Evolutionary conservation across 2,329 filamentous ascomycete genomes (phyloP).

Genomic region (Massarina eburnea): DNA sequence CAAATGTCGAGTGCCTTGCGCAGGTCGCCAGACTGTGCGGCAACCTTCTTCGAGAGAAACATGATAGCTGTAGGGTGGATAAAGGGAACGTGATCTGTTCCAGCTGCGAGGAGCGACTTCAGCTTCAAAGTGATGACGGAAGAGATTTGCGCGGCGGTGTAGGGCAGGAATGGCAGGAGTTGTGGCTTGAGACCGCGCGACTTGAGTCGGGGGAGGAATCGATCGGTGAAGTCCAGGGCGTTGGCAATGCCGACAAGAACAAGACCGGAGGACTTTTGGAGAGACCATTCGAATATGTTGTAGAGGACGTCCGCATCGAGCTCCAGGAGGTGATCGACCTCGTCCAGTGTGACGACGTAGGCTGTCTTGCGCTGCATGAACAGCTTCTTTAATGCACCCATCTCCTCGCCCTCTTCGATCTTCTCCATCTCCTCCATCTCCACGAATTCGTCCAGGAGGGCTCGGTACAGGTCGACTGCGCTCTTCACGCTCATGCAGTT

Average conservation of each 20-base stretch:
- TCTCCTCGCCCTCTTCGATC: slow-evolving; percentile 66
- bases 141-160: slow-evolving; percentile 84
- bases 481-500: slow-evolving; percentile 98
- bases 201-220: slow-evolving; percentile 91
- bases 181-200: slow-evolving; percentile 87
- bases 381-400: slow-evolving; percentile 67
- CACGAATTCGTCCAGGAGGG: slow-evolving; percentile 70
- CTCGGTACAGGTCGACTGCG: slow-evolving; percentile 80
- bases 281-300: slow-evolving; percentile 93
- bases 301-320: slow-evolving; percentile 88
- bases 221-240: slow-evolving; percentile 90
- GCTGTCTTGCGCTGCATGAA: slow-evolving; percentile 65
- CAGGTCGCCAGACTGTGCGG: slow-evolving; percentile 89
- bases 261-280: slow-evolving; percentile 77
- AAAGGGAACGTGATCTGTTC: slow-evolving; percentile 72
- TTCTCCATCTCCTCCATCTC: slow-evolving; percentile 62
- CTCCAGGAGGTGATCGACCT: slow-evolving; percentile 91
- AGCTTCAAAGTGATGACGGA: slow-evolving; percentile 83
- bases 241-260: slow-evolving; percentile 93
- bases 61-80: slow-evolving; percentile 92
- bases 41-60: slow-evolving; percentile 91
- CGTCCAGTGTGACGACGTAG: slow-evolving; percentile 86
- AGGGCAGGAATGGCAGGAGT: slow-evolving; percentile 88
- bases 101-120: slow-evolving; percentile 67
- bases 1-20: slow-evolving; percentile 96